phyloP scores from a whole-genome alignment of 192 early-diverging fungal species.

The Phlyctochytrium arcticum region DNA sequence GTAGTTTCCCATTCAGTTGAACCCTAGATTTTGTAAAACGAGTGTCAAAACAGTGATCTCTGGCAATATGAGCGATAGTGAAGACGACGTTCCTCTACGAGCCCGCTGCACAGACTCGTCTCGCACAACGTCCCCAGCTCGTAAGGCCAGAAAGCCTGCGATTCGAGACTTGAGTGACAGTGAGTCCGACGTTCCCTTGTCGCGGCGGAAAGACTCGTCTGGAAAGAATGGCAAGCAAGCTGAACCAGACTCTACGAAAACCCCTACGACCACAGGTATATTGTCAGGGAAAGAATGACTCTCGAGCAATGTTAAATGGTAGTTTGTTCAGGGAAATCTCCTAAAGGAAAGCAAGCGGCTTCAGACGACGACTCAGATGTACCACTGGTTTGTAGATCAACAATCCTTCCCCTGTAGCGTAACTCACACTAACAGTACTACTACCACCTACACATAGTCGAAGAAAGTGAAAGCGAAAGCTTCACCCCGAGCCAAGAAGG shows the following conservation, averaged over 20 bases:
- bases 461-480: too few relatives aligned
- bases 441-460: too few relatives aligned
- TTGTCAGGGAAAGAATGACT: too few relatives aligned
- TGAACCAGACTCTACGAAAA: not conserved
- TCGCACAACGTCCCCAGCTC: not conserved
- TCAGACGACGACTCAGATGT: conserved; percentile 25
- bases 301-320: not conserved
- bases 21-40: too few relatives aligned
- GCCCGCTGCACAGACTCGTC: not conserved
- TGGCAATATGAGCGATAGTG: conserved; percentile 8
- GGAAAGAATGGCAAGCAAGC: not conserved
- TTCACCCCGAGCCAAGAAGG: too few relatives aligned
- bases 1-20: too few relatives aligned
- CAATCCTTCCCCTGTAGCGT: too few relatives aligned
- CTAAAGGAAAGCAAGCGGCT: not conserved
- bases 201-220: not conserved
- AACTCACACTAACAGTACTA: too few relatives aligned
- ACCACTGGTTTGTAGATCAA: conserved; percentile 11
- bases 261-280: not conserved
- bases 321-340: not conserved
- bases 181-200: not conserved
- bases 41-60: too few relatives aligned
- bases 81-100: conserved; percentile 12
- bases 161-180: not conserved
- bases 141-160: not conserved